Conservation (phyloP, 2,329 filamentous ascomycete genomes). For the Microascus cirrosus region DNA sequence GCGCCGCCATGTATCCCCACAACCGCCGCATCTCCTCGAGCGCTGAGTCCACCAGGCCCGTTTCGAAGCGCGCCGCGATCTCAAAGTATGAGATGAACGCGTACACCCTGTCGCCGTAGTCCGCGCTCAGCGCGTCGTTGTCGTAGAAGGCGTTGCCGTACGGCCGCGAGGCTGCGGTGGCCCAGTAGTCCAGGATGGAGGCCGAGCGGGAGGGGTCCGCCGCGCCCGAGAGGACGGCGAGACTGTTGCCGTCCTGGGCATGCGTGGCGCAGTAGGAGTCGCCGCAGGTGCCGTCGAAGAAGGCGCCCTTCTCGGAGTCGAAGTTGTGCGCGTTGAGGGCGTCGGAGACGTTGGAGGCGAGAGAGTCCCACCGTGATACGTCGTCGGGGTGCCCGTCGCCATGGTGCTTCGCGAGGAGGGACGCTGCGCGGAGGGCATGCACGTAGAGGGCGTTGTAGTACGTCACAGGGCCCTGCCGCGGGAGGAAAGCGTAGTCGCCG, state of each 20-base stretch:
- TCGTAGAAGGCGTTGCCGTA: constrained; percentile 44
- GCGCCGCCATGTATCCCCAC: constrained; percentile 36
- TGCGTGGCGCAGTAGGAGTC: constrained; percentile 22
- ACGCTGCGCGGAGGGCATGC: constrained; percentile 30
- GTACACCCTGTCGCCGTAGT: constrained; percentile 34
- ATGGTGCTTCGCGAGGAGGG: constrained; percentile 24
- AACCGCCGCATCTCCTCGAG: constrained; percentile 32
- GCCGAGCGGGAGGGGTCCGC: constrained; percentile 9
- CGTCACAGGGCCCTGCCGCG: constrained; percentile 31
- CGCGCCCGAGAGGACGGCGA: constrained; percentile 27
- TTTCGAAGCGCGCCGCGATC: constrained; percentile 33
- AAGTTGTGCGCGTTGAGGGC: constrained; percentile 27
- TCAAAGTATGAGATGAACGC: constrained; percentile 43
- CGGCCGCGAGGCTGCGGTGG: constrained; percentile 17
- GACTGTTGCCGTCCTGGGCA: constrained; percentile 38
- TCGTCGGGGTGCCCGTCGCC: constrained; percentile 12
- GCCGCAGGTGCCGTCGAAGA: constrained; percentile 27
- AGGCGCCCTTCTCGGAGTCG: constrained; percentile 28
- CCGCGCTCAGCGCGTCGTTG: constrained; percentile 22
- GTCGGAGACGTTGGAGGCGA: constrained; percentile 20
- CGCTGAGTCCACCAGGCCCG: constrained; percentile 20
- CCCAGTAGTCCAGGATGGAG: constrained; percentile 26
- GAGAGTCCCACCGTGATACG: constrained; percentile 24
- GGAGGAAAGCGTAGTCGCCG: constrained; percentile 40
- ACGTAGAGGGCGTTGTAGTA: constrained; percentile 43